Evolutionary conservation across 225 moss, liverwort and hornwort genomes (phyloP).

Genomic region (Polytrichum commune): DNA sequence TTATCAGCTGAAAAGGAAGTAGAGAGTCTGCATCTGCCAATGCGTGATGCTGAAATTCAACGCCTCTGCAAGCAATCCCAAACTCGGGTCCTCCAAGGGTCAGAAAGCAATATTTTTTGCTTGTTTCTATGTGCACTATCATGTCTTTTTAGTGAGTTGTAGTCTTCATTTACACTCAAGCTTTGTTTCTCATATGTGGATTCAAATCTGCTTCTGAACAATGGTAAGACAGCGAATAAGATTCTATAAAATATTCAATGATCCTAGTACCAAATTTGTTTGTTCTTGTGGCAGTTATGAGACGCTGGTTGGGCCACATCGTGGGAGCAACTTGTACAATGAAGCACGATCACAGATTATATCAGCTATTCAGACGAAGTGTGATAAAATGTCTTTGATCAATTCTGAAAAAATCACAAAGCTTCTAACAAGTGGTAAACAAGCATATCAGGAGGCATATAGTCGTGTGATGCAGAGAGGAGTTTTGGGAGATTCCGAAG

Average conservation of each 20-base stretch:
- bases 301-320: slow-evolving; percentile 78
- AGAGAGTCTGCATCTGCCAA: slow-evolving; percentile 65
- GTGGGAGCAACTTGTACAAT: slow-evolving; percentile 69
- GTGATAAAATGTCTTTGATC: slow-evolving; percentile 64
- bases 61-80: slow-evolving; percentile 69
- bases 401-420: slow-evolving; percentile 75
- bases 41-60: slow-evolving; percentile 79
- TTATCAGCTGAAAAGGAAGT: slow-evolving; percentile 77
- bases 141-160: not conserved
- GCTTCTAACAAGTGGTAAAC: slow-evolving; percentile 67
- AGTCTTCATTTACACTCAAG: too few species aligned
- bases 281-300: slow-evolving; percentile 51
- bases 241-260: too few species aligned
- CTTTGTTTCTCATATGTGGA: too few species aligned
- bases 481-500: slow-evolving; percentile 29
- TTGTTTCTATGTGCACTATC: not conserved
- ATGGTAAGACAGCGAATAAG: too few species aligned
- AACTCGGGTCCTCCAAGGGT: slow-evolving; percentile 67
- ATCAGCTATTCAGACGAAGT: slow-evolving; percentile 71
- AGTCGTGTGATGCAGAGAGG: slow-evolving; percentile 59
- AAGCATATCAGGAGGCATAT: slow-evolving; percentile 70
- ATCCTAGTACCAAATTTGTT: not conserved
- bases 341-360: slow-evolving; percentile 79
- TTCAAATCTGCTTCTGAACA: too few species aligned
- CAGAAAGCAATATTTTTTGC: slow-evolving; percentile 9